Conservation (phyloP, 2,329 filamentous ascomycete species). For the Epicoccum sorghinum region DNA sequence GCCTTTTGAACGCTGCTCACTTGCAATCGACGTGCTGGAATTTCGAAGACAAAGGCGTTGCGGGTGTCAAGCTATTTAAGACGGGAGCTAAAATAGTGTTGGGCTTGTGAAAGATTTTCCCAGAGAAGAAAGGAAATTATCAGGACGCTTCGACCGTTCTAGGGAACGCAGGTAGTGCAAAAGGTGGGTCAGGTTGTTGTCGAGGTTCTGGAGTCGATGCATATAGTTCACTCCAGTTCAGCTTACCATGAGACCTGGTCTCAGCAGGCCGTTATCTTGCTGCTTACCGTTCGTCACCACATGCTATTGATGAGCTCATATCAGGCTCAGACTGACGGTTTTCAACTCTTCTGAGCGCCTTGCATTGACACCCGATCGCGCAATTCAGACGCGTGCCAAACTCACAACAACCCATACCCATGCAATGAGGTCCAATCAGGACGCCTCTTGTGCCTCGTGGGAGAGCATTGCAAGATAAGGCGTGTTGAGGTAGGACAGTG, state of each 20-base stretch:
- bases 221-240: slow-evolving; percentile 1
- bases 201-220: slow-evolving; percentile 5
- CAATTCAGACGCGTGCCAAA: slow-evolving; percentile 23
- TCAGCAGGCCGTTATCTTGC: slow-evolving; percentile 9
- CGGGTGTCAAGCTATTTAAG: slow-evolving; percentile 31
- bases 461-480: slow-evolving; percentile 14
- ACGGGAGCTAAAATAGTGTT: slow-evolving; percentile 44
- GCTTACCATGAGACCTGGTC: slow-evolving; percentile 15
- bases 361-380: slow-evolving; percentile 14
- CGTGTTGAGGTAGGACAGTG: slow-evolving; percentile 11
- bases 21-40: slow-evolving; percentile 5
- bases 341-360: slow-evolving; percentile 14
- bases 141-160: slow-evolving; percentile 26
- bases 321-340: slow-evolving; percentile 22
- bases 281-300: slow-evolving; percentile 26
- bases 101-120: slow-evolving; percentile 33
- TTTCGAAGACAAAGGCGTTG: slow-evolving; percentile 20
- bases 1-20: slow-evolving; percentile 23
- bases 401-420: slow-evolving; percentile 23
- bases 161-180: slow-evolving; percentile 21
- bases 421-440: slow-evolving; percentile 38
- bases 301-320: slow-evolving; percentile 22
- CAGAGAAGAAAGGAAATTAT: slow-evolving; percentile 33
- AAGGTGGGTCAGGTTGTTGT: slow-evolving; percentile 24
- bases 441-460: slow-evolving; percentile 1